Base-by-base conservation (phyloP, 192 early-diverging fungal genomes). In the Coemansia sp. region DNA sequence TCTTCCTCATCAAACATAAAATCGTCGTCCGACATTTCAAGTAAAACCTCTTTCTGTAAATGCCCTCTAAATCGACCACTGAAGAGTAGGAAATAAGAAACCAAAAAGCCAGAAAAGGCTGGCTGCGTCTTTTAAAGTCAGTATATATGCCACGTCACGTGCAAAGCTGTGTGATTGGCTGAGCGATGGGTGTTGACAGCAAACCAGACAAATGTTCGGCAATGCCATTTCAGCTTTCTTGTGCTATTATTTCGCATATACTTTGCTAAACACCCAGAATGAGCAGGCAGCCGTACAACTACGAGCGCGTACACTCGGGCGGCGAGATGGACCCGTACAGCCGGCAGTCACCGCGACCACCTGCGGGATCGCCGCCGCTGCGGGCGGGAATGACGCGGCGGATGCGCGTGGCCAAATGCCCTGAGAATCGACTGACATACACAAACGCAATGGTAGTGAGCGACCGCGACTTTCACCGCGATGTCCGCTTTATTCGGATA, bases 391-490 rank as follows among this genome's bases (percentile, higher is more conserved):
- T 74, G 54, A 69, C 50, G 35, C 64, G 68, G 47, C 68, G 61
- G 47, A 71, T 80, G 77, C 69, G 54, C 19, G 82, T 86, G 4
- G 55, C 45, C 52, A 77, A 71, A 56, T 85, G 85, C 31, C 77
- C 86, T 16, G 79, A 78, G 51, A 70, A 69, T 38, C 48, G 52
- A 3, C 59, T 83, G 38, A 85, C 85, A 3, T 68, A 88, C 52
- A 91, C 89, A 11, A 98, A 98, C 79, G 84, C 83, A 66, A 79
- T 94, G n/a, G 87, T 86, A 41, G 82, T 94, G 16, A 88, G 82
- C 73, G 75, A 87, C 12, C 70, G 84, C 23, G 91, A 93, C 69
- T 90, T 97, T 62, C 77, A 89, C 37, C 81, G 86, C 11, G 69
- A 69, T 21, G 82, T 84, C 21, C 85, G 82, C 43, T 93, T 94